Base-by-base conservation (phyloP, 2,329 filamentous ascomycete species). In the Trichoderma harzianum region DNA sequence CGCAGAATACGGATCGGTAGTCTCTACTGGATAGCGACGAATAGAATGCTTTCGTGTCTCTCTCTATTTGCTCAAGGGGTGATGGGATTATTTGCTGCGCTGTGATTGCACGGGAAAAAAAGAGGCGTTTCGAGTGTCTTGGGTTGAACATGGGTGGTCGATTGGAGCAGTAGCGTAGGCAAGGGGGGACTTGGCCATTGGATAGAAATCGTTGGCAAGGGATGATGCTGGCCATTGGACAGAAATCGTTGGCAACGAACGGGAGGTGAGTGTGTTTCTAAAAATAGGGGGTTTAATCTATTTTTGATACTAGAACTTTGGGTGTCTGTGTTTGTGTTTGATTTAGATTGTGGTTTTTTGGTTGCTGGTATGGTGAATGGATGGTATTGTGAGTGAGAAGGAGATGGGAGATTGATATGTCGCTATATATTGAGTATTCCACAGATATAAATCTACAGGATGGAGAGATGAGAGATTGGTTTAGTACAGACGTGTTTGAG, bases 61-160 rank as follows among this genome's bases (percentile, higher is more conserved):
- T n/a, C 12, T 28, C 7, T 21, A 2, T 16, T 47, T 11, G 8
- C 16, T 63, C n/a, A 32, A 47, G 12, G 12, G 39, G 24, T 26
- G 43, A 18, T n/a, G 14, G 30, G 5, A 18, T 18, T 28, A 6
- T 11, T 66, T 51, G n/a, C 34, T n/a, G 34, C 51, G 34, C 3
- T 68, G 26, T 68, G 53, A 68, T 68, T 58, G 65, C 51, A 68
- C 53, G 65, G 21, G 60, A 58, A 67, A 34, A 47, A 28, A n/a
- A 63, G 26, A 53, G 47, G 21, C 43, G 43, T 51, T n/a, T 43
- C 2, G 7, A 39, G 7, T 47, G 47, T 47, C 24, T 32, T n/a
- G 10, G 36, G 2, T 16, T 26, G 10, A 43, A 47, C 65, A 43
- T 12, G 66, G 36, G 43, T 57, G 65, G 18, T 69, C 18, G 16